These are phyloP conservation scores for Penicillium manginii DNA, from an alignment of 495 filamentous ascomycete species.

Conservation along the genomic window DNA sequence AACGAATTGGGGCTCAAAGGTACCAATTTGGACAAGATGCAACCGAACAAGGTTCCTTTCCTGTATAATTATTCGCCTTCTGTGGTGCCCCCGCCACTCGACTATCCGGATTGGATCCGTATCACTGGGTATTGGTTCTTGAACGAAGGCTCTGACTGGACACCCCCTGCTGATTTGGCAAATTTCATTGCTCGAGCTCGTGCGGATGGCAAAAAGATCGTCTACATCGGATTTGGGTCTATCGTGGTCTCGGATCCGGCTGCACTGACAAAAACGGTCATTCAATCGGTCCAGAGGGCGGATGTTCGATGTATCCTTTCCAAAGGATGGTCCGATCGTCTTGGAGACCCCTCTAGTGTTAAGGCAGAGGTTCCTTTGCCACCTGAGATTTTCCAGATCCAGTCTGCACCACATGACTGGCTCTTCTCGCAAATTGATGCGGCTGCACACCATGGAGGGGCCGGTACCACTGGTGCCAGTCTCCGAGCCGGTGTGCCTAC, in stretches of 20 bases:
- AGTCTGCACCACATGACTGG: constrained; percentile 95
- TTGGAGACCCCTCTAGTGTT: constrained; percentile 60
- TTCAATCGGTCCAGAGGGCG: constrained; percentile 88
- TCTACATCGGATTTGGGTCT: constrained; percentile 96
- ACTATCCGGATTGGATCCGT: constrained; percentile 97
- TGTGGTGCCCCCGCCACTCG: constrained; percentile 88
- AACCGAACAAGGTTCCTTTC: constrained; percentile 95
- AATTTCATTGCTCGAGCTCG: constrained; percentile 83
- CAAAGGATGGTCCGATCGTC: constrained; percentile 98
- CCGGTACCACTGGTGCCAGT: constrained; percentile 94
- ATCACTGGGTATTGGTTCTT: constrained; percentile 99
- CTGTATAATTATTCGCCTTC: constrained; percentile 95
- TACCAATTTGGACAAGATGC: constrained; percentile 87
- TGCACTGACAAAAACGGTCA: constrained; percentile 84
- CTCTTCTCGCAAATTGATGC: constrained; percentile 93
- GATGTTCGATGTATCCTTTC: constrained; percentile 94
- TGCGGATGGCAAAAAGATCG: constrained; percentile 82
- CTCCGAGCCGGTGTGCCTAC: constrained; percentile 91
- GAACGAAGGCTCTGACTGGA: constrained; percentile 77
- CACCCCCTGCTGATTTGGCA: constrained; percentile 71
- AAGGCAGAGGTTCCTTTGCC: constrained; percentile 75
- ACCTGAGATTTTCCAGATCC: constrained; percentile 81
- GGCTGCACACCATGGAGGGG: constrained; percentile 91
- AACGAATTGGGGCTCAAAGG: constrained; percentile 74
- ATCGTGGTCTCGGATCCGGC: constrained; percentile 92